Conservation (phyloP, 2,329 filamentous ascomycete species). For the Ascochyta koolunga region DNA sequence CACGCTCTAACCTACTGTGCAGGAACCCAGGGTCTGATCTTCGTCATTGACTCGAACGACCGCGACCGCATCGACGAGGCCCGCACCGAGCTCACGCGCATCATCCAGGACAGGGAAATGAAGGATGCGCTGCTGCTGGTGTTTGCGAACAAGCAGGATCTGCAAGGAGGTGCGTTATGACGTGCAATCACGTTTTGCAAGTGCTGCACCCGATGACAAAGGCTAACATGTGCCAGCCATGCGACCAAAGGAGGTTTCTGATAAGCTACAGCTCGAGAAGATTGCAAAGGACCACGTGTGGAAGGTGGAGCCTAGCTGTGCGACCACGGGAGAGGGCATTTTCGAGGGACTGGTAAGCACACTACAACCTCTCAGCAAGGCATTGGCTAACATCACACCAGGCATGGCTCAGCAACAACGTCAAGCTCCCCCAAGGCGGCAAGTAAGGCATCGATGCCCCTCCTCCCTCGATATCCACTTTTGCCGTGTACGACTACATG, state of each 20-base stretch:
- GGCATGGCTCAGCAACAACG: slow-evolving; percentile 59
- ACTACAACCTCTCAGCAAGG: neutral
- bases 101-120: slow-evolving; percentile 99
- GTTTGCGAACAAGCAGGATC: slow-evolving; percentile 99
- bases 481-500: slow-evolving; percentile 44
- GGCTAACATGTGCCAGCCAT: slow-evolving; percentile 48
- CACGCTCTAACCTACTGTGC: slow-evolving; percentile 15
- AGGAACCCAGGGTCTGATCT: slow-evolving; percentile 98
- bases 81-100: slow-evolving; percentile 93
- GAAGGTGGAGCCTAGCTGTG: slow-evolving; percentile 62
- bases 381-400: slow-evolving; percentile 23
- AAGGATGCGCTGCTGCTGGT: slow-evolving; percentile 95
- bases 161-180: slow-evolving; percentile 72
- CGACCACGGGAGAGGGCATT: slow-evolving; percentile 60
- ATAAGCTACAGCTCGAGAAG: slow-evolving; percentile 55
- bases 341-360: slow-evolving; percentile 56
- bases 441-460: slow-evolving; percentile 35
- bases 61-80: slow-evolving; percentile 97
- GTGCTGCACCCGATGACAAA: neutral
- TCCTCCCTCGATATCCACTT: neutral
- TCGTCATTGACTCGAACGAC: slow-evolving; percentile 99
- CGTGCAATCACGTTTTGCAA: neutral
- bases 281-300: slow-evolving; percentile 60
- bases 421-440: slow-evolving; percentile 51
- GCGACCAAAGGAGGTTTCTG: slow-evolving; percentile 58